phyloP scores from a whole-genome alignment of 2,329 filamentous ascomycete species.

The Metarhizium rileyi region DNA sequence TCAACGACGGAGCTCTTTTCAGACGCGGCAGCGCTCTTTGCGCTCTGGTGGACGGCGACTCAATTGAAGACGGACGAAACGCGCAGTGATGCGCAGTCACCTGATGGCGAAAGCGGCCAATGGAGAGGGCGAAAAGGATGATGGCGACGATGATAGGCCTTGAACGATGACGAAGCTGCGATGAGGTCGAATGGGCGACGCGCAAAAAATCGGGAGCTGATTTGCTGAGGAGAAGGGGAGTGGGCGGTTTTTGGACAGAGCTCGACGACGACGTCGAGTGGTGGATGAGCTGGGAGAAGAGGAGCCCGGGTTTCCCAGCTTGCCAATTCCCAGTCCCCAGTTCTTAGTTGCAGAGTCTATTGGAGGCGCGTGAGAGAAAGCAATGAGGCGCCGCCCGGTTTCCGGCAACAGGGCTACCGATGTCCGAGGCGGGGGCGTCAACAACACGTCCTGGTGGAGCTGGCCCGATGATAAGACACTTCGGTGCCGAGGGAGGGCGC shows the following conservation, averaged over 20 bases:
- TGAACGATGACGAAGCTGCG: conserved; percentile 28
- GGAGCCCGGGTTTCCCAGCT: not conserved
- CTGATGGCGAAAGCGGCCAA: conserved; percentile 40
- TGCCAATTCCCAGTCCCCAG: not conserved
- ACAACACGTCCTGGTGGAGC: not conserved
- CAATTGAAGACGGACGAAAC: conserved; percentile 13
- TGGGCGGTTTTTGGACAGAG: conserved; percentile 12
- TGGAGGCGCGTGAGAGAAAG: conserved; percentile 4
- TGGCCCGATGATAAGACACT: not conserved
- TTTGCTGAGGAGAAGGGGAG: conserved; percentile 31
- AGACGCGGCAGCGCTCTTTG: conserved; percentile 11
- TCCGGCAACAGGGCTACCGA: conserved; percentile 8
- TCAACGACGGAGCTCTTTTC: conserved; percentile 3
- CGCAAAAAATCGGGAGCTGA: conserved; percentile 33
- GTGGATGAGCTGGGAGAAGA: conserved; percentile 1
- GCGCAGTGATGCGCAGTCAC: conserved; percentile 31
- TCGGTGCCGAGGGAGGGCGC: not conserved
- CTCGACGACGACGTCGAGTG: not conserved
- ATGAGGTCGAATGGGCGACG: conserved; percentile 23
- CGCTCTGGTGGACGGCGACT: conserved; percentile 15
- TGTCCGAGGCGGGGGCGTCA: conserved; percentile 5
- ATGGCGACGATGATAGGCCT: conserved; percentile 44
- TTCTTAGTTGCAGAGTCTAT: conserved; percentile 1
- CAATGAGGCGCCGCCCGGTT: conserved; percentile 6
- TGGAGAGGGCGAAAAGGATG: conserved; percentile 30